phyloP scores from a whole-genome alignment of 345 rosid species.

The Salix exigua region DNA sequence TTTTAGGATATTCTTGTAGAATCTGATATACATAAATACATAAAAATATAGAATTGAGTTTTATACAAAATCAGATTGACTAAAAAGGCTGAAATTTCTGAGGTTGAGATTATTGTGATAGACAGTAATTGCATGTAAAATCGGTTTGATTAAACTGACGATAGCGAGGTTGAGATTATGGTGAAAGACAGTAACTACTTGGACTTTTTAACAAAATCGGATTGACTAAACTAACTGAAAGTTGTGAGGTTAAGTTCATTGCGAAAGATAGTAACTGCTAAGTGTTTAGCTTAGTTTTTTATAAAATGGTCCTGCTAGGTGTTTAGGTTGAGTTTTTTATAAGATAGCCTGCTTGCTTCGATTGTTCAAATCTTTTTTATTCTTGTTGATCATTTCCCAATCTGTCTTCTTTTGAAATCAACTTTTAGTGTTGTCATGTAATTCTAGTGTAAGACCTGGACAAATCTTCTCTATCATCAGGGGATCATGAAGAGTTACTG shows the following conservation, averaged over 20 bases:
- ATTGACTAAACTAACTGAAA: not conserved
- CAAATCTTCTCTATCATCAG: not conserved
- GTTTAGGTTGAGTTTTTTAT: not conserved
- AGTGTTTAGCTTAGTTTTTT: not conserved
- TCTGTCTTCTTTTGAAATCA: constrained; percentile 5
- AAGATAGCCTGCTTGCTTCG: constrained; percentile 1
- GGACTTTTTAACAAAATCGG: not conserved
- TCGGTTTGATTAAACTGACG: not conserved
- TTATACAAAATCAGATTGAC: not conserved
- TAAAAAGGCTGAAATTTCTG: not conserved
- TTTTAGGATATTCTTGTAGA: constrained; percentile 6
- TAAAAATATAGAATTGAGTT: not conserved
- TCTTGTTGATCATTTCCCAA: not conserved
- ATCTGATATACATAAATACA: not conserved
- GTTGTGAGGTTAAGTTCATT: not conserved
- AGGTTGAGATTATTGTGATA: not conserved
- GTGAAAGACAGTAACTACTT: not conserved
- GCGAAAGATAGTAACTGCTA: not conserved
- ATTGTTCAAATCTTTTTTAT: not conserved
- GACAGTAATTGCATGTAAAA: not conserved
- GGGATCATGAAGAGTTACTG: not conserved
- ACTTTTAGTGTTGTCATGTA: not conserved
- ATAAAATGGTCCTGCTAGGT: not conserved
- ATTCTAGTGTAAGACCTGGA: not conserved
- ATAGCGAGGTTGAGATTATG: not conserved